Percentiles rank a stretch among this genome's conserved stretches.
Conservation (phyloP, 2,329 filamentous ascomycete species). For the Pseudocercospora eumusae region DNA sequence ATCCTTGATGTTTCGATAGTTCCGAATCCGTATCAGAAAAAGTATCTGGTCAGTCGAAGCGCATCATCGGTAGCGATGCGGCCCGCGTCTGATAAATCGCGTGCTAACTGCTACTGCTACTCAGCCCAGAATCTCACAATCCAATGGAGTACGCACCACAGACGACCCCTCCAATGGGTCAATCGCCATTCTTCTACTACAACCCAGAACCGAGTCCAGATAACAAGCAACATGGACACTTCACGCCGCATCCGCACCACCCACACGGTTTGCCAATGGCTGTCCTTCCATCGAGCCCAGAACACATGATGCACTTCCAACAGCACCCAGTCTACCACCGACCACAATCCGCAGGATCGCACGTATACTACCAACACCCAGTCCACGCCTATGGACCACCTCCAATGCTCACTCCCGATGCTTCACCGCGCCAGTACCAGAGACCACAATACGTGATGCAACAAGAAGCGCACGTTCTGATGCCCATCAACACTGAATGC, state of each 20-base stretch:
- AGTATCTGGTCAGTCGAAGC: conserved; percentile 24
- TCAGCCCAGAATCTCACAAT: conserved; percentile 23
- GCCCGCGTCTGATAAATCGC: conserved; percentile 22
- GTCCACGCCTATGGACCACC: conserved; percentile 59
- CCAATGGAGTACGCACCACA: conserved; percentile 44
- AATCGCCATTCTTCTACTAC: conserved; percentile 85
- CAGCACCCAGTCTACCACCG: conserved; percentile 52
- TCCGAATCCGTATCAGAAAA: conserved; percentile 18
- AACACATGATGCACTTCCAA: conserved; percentile 57
- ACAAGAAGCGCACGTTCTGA: conserved; percentile 46
- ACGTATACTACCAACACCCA: conserved; percentile 43
- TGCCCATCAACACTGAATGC: conserved; percentile 70
- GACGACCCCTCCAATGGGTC: conserved; percentile 59
- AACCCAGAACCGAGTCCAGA: conserved; percentile 73
- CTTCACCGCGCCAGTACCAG: conserved; percentile 72
- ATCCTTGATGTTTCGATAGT: conserved; percentile 25
- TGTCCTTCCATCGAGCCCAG: conserved; percentile 49
- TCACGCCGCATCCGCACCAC: conserved; percentile 54
- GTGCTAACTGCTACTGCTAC: conserved; percentile 28
- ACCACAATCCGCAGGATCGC: conserved; percentile 37
- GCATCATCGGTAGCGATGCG: conserved; percentile 23
- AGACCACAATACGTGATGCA: conserved; percentile 72
- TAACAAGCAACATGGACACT: conserved; percentile 73
- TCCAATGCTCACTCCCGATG: conserved; percentile 69
- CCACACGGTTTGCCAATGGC: conserved; percentile 52